Percentiles rank a stretch among this genome's conserved stretches.
These are phyloP conservation scores for Hypoxylon lenormandii DNA, from an alignment of 495 filamentous ascomycete species.

Conservation along the genomic window DNA sequence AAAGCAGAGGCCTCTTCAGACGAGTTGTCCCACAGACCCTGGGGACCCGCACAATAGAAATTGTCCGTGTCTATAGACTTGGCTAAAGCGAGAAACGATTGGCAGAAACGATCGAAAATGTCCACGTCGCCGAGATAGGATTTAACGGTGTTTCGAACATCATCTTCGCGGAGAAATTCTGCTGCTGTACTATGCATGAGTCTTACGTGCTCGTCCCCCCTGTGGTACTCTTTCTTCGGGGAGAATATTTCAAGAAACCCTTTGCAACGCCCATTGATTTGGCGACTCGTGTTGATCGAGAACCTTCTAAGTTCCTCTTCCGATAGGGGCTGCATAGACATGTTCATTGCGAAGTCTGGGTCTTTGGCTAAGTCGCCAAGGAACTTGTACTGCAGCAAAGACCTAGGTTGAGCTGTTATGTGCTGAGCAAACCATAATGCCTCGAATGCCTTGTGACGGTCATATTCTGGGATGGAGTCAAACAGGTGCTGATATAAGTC, in stretches of 20 bases:
- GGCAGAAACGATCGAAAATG: neutral
- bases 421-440: conserved; percentile 15
- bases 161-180: conserved; percentile 7
- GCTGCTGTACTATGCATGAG: conserved; percentile 16
- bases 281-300: conserved; percentile 1
- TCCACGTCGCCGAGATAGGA: neutral
- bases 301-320: neutral
- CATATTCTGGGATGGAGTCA: conserved; percentile 26
- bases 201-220: conserved; percentile 5
- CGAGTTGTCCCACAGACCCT: too few relatives aligned
- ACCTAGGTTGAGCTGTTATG: neutral
- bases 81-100: conserved; percentile 22
- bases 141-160: neutral
- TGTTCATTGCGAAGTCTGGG: conserved; percentile 9
- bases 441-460: conserved; percentile 30
- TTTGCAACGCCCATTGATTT: conserved; percentile 39
- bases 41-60: neutral
- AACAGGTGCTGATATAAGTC: conserved; percentile 32
- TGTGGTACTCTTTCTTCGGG: neutral
- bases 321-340: conserved; percentile 3
- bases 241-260: conserved; percentile 26
- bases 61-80: conserved; percentile 12
- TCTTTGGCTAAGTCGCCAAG: conserved; percentile 33
- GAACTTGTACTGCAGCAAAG: conserved; percentile 34
- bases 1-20: too few relatives aligned